Base-by-base conservation (phyloP, 2,329 filamentous ascomycete species). In the Pseudopithomyces maydicus region DNA sequence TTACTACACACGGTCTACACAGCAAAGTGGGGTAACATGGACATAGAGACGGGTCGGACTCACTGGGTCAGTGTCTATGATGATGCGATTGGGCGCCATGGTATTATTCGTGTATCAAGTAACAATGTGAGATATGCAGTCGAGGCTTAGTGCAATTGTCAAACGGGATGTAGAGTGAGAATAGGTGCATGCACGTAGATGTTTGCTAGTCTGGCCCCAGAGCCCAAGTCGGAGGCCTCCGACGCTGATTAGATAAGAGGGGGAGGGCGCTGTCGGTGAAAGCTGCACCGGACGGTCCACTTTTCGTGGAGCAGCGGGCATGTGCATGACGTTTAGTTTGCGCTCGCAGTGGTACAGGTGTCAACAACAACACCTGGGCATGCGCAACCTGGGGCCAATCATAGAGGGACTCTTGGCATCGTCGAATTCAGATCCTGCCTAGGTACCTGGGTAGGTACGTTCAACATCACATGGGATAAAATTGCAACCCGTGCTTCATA, bases 41-140 rank as follows among this genome's bases (percentile, higher is more conserved):
- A n/a, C n/a, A 15, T 15, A 12, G 12, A 11, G n/a, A 23, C 17
- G 7, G n/a, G 4, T 11, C 14, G 10, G 35, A 53, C 75, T 65
- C 81, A 91, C 93, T 79, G 94, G 94, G 74, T 98, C 95, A 2
- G 94, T 98, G 73, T 99, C 95, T 69, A 99, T 95, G 69, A 99
- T 97, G 66, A 99, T 88, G 69, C 89, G 79, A 46, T 77, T 77
- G 3, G 77, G 75, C 2, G 77, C 71, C 78, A 81, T 81, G 12
- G 49, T 73, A 29, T 49, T 12, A 44, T 12, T 11, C 5, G 15
- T n/a, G 39, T 19, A 6, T 20, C 17, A 42, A 11, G n/a, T 42
- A 20, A 42, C 39, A 19, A 17, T 42, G n/a, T 2, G 19, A 11
- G n/a, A 22, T 42, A 42, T 11, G 6, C n/a, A 4, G 17, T 42